Conservation (phyloP, 495 filamentous ascomycete species). For the Penicillium steckii region DNA sequence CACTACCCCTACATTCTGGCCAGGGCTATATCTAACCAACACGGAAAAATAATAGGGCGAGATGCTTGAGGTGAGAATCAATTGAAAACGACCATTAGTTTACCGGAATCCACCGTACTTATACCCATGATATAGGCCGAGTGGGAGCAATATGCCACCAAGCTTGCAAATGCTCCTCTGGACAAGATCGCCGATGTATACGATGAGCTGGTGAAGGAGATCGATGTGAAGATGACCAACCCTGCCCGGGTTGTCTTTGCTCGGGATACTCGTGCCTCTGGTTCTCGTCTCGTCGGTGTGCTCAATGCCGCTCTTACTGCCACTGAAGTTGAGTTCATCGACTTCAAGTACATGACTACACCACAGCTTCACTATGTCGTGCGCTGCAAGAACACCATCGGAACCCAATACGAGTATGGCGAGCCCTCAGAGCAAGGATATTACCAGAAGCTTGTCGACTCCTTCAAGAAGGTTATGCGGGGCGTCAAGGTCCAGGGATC, state of each 20-base stretch:
- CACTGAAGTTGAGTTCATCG: slow-evolving; percentile 66
- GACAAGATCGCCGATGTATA: slow-evolving; percentile 77
- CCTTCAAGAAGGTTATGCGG: slow-evolving; percentile 78
- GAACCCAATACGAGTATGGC: slow-evolving; percentile 78
- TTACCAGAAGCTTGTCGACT: slow-evolving; percentile 82
- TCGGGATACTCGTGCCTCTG: slow-evolving; percentile 89
- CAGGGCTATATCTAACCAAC: slow-evolving; percentile 1
- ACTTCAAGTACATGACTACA: slow-evolving; percentile 87
- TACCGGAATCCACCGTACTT: slow-evolving; percentile 7
- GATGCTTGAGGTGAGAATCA: slow-evolving; percentile 75
- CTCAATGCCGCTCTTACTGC: slow-evolving; percentile 76
- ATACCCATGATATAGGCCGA: slow-evolving; percentile 45
- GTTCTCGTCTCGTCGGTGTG: slow-evolving; percentile 74
- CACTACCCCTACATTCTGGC: neutral
- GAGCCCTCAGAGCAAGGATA: slow-evolving; percentile 87
- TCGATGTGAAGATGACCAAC: slow-evolving; percentile 69
- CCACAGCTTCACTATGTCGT: slow-evolving; percentile 96
- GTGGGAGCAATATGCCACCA: slow-evolving; percentile 88
- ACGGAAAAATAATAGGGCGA: slow-evolving; percentile 61
- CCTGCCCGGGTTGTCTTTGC: slow-evolving; percentile 83
- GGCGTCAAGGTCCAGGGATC: slow-evolving; percentile 67
- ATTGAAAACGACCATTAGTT: neutral
- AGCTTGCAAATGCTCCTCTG: slow-evolving; percentile 75
- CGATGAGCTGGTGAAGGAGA: slow-evolving; percentile 63
- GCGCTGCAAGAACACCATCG: slow-evolving; percentile 88